Conservation (phyloP, 2,329 filamentous ascomycete species). For the Remersonia thermophila region DNA sequence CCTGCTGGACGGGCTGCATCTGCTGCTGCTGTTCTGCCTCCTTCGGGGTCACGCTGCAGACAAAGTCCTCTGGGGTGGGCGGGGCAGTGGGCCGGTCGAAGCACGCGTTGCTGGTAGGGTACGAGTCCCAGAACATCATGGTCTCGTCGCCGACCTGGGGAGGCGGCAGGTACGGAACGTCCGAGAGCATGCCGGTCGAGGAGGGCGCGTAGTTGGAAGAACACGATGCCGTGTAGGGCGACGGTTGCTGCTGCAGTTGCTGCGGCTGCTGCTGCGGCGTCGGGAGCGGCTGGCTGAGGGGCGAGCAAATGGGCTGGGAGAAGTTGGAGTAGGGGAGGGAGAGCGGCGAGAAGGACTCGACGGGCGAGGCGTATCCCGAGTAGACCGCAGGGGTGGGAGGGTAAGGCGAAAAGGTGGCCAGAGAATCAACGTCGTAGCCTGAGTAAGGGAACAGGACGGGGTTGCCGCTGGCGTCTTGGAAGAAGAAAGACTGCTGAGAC, state of each 20-base stretch:
- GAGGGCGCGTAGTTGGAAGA: slow-evolving; percentile 2
- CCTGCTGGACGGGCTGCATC: neutral
- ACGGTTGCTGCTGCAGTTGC: slow-evolving; percentile 6
- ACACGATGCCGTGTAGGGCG: slow-evolving; percentile 1
- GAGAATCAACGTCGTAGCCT: slow-evolving; percentile 30
- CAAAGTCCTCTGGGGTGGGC: slow-evolving; percentile 46
- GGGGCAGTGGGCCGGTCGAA: slow-evolving; percentile 36
- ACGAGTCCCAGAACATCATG: slow-evolving; percentile 35
- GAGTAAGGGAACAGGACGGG: slow-evolving; percentile 28
- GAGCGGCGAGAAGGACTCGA: slow-evolving; percentile 38
- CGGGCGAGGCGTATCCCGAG: slow-evolving; percentile 47
- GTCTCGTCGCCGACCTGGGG: slow-evolving; percentile 3
- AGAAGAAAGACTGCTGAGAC: slow-evolving; percentile 25
- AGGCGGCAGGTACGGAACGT: slow-evolving; percentile 11
- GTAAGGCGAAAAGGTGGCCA: slow-evolving; percentile 29
- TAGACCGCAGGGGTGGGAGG: slow-evolving; percentile 42
- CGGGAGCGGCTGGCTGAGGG: slow-evolving; percentile 5
- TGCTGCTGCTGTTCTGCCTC: slow-evolving; percentile 19
- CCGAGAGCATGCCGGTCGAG: slow-evolving; percentile 2
- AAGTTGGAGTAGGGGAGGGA: slow-evolving; percentile 33
- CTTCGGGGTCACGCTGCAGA: slow-evolving; percentile 19
- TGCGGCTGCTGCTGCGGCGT: neutral
- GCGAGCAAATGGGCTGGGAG: slow-evolving; percentile 26
- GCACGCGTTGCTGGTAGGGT: slow-evolving; percentile 28
- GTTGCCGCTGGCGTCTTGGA: slow-evolving; percentile 25